Evolutionary conservation across 2,329 filamentous ascomycete genomes (phyloP), one percentile per base, ranked within the genome.

Genomic region (Aspergillus felis): DNA sequence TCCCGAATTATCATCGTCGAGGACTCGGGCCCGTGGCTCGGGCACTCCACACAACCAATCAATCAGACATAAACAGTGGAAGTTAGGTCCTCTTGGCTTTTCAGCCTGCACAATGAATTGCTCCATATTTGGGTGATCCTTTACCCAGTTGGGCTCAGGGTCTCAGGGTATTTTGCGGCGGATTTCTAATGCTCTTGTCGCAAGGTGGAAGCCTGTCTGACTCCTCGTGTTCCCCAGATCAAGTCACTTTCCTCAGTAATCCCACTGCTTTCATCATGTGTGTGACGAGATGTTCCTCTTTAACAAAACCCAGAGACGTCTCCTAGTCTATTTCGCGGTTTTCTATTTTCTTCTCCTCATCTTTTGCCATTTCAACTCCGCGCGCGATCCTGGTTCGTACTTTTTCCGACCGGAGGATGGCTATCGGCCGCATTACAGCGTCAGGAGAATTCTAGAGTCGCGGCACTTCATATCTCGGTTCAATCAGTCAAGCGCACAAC

Each of bases 391-490:
- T 9, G 63, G 63, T 14, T 67, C 65, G 4, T 58, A 49, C 49
- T 67, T 67, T 59, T 67, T 67, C 55, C 58, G 63, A 17, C 59
- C 61, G 2, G 56, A 52, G 10, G 61, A 61, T 27, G 65, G 65
- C 44, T 67, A 67, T 51, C 65, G 62, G 20, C 65, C 65, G 4
- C 27, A 54, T n/a, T 62, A 66, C 54, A 67, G 64, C 42, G 47
- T 63, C 0, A 47, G 54, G 29, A 56, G 65, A 46, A 64, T 66
- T 42, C 32, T 63, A 8, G 64, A 66, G 32, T 65, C 65, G 7
- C 41, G 60, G 1, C 42, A 54, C 1, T 67, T 59, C 41, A 57
- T 66, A 7, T 61, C 59, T 1, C 41, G 55, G 22, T 63, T 56
- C 50, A 66, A 66, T 8, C 59, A 60, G 17, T 61, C 58, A 6